Percentiles rank a stretch among this genome's conserved stretches.
phyloP scores from a whole-genome alignment of 2,329 filamentous ascomycete species.

The Colletotrichum lentis region DNA sequence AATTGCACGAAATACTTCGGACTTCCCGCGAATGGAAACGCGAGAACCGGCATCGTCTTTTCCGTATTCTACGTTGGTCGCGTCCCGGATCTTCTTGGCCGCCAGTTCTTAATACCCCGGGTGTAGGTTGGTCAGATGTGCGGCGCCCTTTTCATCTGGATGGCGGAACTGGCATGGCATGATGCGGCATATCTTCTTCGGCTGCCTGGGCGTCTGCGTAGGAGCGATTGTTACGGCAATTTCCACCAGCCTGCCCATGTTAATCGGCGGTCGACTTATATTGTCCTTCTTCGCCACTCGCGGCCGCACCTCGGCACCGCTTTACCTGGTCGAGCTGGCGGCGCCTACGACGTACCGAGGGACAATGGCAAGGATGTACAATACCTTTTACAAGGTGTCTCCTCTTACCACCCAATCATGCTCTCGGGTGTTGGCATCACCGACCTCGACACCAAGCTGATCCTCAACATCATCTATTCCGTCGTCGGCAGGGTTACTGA shows the following conservation, averaged over 20 bases:
- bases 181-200: slow-evolving; percentile 53
- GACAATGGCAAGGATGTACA: slow-evolving; percentile 64
- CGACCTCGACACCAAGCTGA: slow-evolving; percentile 49
- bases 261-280: slow-evolving; percentile 60
- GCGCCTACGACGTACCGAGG: slow-evolving; percentile 67
- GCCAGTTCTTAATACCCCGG: not conserved
- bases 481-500: slow-evolving; percentile 50
- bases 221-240: slow-evolving; percentile 60
- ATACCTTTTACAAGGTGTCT: slow-evolving; percentile 53
- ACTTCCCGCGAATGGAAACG: slow-evolving; percentile 47
- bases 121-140: slow-evolving; percentile 52
- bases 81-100: not conserved
- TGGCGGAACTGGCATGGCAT: slow-evolving; percentile 57
- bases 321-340: slow-evolving; percentile 67
- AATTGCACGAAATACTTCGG: slow-evolving; percentile 52
- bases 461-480: slow-evolving; percentile 52
- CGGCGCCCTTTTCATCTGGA: slow-evolving; percentile 53
- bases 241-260: slow-evolving; percentile 50
- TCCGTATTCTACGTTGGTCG: slow-evolving; percentile 50
- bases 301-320: slow-evolving; percentile 63
- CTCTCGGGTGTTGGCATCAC: slow-evolving; percentile 52
- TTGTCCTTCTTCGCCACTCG: slow-evolving; percentile 64
- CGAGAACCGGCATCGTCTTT: slow-evolving; percentile 55
- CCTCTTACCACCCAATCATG: slow-evolving; percentile 52
- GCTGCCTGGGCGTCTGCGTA: slow-evolving; percentile 58